Evolutionary conservation across 2,329 filamentous ascomycete genomes (phyloP).

Genomic region (Hortaea sp.): DNA sequence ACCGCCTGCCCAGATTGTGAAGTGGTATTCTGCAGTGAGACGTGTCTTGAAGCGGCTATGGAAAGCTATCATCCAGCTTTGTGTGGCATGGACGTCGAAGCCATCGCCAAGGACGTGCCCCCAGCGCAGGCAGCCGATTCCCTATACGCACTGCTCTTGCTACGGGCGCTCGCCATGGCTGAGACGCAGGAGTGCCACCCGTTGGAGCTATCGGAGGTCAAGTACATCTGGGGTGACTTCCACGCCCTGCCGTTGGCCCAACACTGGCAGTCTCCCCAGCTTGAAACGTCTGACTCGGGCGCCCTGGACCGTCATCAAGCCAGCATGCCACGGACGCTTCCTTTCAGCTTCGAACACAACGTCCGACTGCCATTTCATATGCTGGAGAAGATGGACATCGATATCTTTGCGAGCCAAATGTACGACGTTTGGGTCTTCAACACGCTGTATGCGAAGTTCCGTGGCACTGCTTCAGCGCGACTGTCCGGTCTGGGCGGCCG

Average conservation of each 20-base stretch:
- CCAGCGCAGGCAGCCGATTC: slow-evolving; percentile 49
- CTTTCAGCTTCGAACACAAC: slow-evolving; percentile 69
- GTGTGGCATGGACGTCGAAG: slow-evolving; percentile 46
- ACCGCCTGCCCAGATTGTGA: slow-evolving; percentile 46
- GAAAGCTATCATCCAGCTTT: slow-evolving; percentile 48
- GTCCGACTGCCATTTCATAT: slow-evolving; percentile 66
- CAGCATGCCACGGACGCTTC: slow-evolving; percentile 48
- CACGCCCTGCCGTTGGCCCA: slow-evolving; percentile 19
- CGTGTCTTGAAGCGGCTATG: slow-evolving; percentile 47
- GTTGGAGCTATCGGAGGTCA: slow-evolving; percentile 49
- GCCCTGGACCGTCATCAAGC: slow-evolving; percentile 1
- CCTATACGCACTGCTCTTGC: slow-evolving; percentile 50
- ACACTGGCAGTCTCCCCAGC: neutral
- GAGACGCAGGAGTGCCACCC: slow-evolving; percentile 49
- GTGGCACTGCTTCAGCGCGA: slow-evolving; percentile 81
- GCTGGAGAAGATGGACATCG: slow-evolving; percentile 74
- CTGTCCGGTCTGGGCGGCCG: slow-evolving; percentile 45
- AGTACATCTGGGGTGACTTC: slow-evolving; percentile 59
- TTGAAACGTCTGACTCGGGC: neutral
- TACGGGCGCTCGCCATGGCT: slow-evolving; percentile 51
- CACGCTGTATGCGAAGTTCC: slow-evolving; percentile 84
- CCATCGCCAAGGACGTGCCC: slow-evolving; percentile 48
- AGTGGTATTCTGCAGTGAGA: slow-evolving; percentile 51
- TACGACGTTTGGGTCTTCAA: slow-evolving; percentile 81
- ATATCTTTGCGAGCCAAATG: slow-evolving; percentile 52